Base-by-base conservation (phyloP, 1,139 yeast species). In the Hyphopichia buzzinii region DNA sequence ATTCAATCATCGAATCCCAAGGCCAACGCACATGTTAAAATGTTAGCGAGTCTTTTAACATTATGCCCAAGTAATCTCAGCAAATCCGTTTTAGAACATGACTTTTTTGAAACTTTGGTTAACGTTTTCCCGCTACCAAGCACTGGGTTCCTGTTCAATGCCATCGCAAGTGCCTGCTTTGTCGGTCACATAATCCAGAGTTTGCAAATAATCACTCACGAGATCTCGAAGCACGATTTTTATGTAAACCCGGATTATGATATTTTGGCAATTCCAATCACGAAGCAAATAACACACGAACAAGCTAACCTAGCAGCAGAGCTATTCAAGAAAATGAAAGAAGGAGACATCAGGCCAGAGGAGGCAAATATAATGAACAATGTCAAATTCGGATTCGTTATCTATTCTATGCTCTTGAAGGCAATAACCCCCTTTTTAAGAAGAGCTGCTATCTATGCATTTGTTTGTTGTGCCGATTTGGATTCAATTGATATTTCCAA, bases 381-480 rank as follows among this genome's bases (percentile, higher is more conserved):
- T 34, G 39, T 49, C 3, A 51, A 40, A 19, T 57, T 66, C 45
- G 72, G 72, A 0, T 41, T 55, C 28, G 63, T 75, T 0, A 47
- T 81, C 2, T 79, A 72, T 48, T 65, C 84, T 0, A 69, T 84
- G 76, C 38, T 83, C 30, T 55, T 74, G 12, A 79, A 79, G 49
- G 59, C 81, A 1, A 57, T 73, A 5, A 75, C 85, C 0, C 88
- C 90, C 12, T 85, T 84, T 46, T 63, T 87, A 43, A 72, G 96
- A 46, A 75, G 81, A 46, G 68, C 79, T 5, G 76, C 87, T 2
- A 75, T 88, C 4, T 77, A 76, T 45, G 68, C 81, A 0, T 72
- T 60, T 52, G 78, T 81, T 6, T 62, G 71, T 30, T 79, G 80
- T 57, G 83, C 88, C 1, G 71, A 76, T 29, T 61, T 66, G 11